Conservation (phyloP, 441 rosid species). For the Brassica hybrid region DNA sequence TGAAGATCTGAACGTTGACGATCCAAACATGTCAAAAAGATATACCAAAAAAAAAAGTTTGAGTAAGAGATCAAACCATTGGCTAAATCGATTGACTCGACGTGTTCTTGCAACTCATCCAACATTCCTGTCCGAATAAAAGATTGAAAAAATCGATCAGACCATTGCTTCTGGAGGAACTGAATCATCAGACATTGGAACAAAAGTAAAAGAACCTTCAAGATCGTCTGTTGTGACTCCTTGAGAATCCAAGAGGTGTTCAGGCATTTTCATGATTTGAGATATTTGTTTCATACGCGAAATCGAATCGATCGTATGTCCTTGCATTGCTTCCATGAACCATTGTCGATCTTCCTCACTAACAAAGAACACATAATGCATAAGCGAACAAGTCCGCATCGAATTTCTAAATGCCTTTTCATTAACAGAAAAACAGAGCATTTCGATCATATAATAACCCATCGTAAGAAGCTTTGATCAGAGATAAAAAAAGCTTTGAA, state of each 20-base stretch:
- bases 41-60: not conserved
- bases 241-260: slow-evolving; percentile 75
- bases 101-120: slow-evolving; percentile 93
- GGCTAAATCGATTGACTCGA: slow-evolving; percentile 89
- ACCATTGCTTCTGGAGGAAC: too few relatives aligned
- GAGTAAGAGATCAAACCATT: slow-evolving; percentile 57
- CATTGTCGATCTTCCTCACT: slow-evolving; percentile 91
- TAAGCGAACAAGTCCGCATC: not conserved
- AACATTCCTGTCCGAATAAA: slow-evolving; percentile 67
- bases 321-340: slow-evolving; percentile 98
- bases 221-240: slow-evolving; percentile 81
- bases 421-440: not conserved
- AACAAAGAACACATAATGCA: not conserved
- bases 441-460: not conserved
- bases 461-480: not conserved
- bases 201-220: slow-evolving; percentile 59
- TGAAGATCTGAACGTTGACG: slow-evolving; percentile 63
- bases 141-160: not conserved
- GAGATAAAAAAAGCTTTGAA: not conserved
- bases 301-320: slow-evolving; percentile 70
- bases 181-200: not conserved
- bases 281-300: slow-evolving; percentile 91
- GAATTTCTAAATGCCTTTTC: not conserved
- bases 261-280: slow-evolving; percentile 81
- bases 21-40: not conserved